These are phyloP conservation scores for Lignosus rhinocerotis DNA, from an alignment of 1,284 basidiomycete species.

Conservation along the genomic window DNA sequence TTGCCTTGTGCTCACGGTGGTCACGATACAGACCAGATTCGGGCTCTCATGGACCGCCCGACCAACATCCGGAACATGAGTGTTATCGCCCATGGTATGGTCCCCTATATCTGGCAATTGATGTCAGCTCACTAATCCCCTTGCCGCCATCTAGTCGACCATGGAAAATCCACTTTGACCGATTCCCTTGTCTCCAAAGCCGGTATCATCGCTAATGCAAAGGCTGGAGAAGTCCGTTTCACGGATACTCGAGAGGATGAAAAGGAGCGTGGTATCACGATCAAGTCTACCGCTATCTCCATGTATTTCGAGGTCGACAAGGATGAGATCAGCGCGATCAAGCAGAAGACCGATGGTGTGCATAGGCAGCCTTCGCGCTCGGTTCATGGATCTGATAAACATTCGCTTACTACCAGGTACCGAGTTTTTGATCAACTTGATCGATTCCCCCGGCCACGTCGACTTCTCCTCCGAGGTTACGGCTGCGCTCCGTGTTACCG, in stretches of 20 bases:
- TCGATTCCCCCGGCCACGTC: constrained; percentile 99
- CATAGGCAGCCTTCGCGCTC: constrained; percentile 20
- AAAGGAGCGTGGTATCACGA: constrained; percentile 99
- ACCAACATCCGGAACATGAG: constrained; percentile 99
- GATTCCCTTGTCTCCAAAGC: constrained; percentile 99
- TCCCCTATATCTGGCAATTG: neutral
- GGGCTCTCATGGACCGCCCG: constrained; percentile 86
- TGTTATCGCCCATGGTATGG: constrained; percentile 90
- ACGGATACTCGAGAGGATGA: constrained; percentile 98
- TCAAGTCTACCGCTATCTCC: constrained; percentile 99
- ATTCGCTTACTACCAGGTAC: constrained; percentile 53
- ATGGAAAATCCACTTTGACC: constrained; percentile 99
- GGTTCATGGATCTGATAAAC: constrained; percentile 27
- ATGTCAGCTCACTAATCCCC: constrained; percentile 16
- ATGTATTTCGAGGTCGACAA: constrained; percentile 99
- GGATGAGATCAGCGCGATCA: constrained; percentile 83
- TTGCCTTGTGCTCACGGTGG: neutral
- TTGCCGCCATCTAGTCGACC: constrained; percentile 75
- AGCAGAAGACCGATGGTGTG: constrained; percentile 90
- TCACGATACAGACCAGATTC: constrained; percentile 74
- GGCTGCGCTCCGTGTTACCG: constrained; percentile 98
- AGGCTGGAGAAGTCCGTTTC: constrained; percentile 97
- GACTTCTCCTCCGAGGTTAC: constrained; percentile 99
- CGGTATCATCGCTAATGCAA: constrained; percentile 96
- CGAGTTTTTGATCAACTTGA: constrained; percentile 99